Base-by-base conservation (phyloP, 176 grass and related monocot species). In the Carex cristatella region DNA sequence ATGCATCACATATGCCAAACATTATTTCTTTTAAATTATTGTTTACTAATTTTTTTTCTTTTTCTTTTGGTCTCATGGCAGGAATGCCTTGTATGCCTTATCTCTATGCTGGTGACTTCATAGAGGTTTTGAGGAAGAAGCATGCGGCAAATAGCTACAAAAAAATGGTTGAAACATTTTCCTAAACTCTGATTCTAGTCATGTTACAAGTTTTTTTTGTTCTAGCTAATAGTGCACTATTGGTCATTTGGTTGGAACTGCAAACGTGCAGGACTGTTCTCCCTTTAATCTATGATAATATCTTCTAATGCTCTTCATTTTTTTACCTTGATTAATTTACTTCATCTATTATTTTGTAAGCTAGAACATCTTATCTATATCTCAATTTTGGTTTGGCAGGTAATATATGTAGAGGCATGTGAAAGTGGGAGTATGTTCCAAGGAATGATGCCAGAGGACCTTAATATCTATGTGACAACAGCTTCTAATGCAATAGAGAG, bases 351-450 rank as follows among this genome's bases (percentile, higher is more conserved):
- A 78, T 55, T 57, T 78, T 1, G 2, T 77, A 78, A 78, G 10
- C 28, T 57, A 55, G 2, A 51, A 33, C 13, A 78, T 56, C 61
- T 63, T 63, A 7, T 80, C 23, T 35, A 63, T 61, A 85, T 62
- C 73, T 3, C 35, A 69, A 42, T 71, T 54, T 82, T 48, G 33
- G 19, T 51, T 81, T 57, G 54, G 28, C 78, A 98, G 95, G 86
- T 98, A 89, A 93, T 98, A 79, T 98, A 98, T 71, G 86, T 98
- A 4, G 95, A 98, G 86, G 92, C 95, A 1, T 98, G 95, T 48
- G 95, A 98, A 84, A 98, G 92, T 91, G 95, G 95, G 73, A 98
- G 95, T 79, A 90, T 98, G n/a, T 98, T 98, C 23, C 84, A 94
- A 89, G 95, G 92, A 60, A 71, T 94, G 87, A 62, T 98, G 91